phyloP scores from a whole-genome alignment of 176 grass and related monocot genomes.

The Rhipidocladum racemiflorum region DNA sequence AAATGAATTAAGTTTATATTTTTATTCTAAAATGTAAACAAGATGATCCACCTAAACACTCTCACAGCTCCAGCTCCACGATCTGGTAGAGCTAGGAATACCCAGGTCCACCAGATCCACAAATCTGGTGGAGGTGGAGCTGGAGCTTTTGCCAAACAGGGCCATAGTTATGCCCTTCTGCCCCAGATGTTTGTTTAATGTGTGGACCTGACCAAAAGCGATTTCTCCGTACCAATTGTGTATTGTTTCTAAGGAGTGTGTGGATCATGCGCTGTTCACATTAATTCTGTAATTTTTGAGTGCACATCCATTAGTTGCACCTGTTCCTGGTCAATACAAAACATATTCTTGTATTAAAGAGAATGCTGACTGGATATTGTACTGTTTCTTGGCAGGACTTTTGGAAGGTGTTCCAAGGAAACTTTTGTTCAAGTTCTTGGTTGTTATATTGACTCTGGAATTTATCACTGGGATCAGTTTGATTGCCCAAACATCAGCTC shows the following conservation, averaged over 20 bases:
- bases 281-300: neutral
- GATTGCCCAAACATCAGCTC: constrained; percentile 36
- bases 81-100: no score
- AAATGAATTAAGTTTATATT: no score
- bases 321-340: neutral
- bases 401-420: constrained; percentile 21
- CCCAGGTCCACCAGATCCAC: no score
- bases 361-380: constrained; percentile 14
- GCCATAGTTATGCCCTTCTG: neutral
- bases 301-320: neutral
- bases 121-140: no score
- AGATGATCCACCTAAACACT: no score
- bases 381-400: constrained; percentile 46
- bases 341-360: constrained; percentile 4
- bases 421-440: constrained; percentile 32
- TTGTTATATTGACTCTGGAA: constrained; percentile 40
- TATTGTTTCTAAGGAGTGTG: neutral
- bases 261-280: neutral
- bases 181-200: neutral
- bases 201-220: neutral
- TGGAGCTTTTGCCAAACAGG: no score
- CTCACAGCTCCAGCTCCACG: no score
- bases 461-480: constrained; percentile 30
- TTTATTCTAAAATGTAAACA: no score
- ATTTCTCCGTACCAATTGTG: neutral